These are phyloP conservation scores for Aspergillus coremiiformis DNA, from an alignment of 495 filamentous ascomycete species.

Conservation along the genomic window DNA sequence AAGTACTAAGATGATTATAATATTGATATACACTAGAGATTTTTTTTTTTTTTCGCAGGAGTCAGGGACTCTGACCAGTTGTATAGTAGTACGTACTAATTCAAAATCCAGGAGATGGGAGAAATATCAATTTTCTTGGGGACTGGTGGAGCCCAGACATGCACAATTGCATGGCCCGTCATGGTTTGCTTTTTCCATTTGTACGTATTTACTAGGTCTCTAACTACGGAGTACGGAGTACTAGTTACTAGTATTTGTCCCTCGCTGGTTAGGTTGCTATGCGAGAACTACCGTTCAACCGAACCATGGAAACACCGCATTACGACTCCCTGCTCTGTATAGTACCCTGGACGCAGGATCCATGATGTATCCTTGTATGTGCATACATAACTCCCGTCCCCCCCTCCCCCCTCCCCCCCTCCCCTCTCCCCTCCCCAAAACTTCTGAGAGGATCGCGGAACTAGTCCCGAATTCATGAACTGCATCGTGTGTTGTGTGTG, in stretches of 20 bases:
- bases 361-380: too few species aligned
- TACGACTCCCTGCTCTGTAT: neutral
- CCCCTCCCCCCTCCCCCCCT: too few species aligned
- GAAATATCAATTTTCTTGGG: neutral
- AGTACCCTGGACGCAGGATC: too few species aligned
- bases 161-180: constrained; percentile 1
- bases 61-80: neutral
- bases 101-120: neutral
- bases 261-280: neutral
- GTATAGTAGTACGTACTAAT: neutral
- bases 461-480: neutral
- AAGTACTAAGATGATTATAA: neutral
- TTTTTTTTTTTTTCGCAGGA: neutral
- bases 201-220: too few species aligned
- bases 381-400: too few species aligned
- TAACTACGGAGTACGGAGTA: too few species aligned
- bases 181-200: neutral
- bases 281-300: constrained; percentile 3
- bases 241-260: too few species aligned
- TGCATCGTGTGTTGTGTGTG: neutral
- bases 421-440: neutral
- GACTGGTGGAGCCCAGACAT: constrained; percentile 1
- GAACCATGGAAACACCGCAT: constrained; percentile 1
- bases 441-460: neutral
- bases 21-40: too few species aligned